Base-by-base conservation (phyloP, 140 eudicot genomes). In the Flaveria floridana region DNA sequence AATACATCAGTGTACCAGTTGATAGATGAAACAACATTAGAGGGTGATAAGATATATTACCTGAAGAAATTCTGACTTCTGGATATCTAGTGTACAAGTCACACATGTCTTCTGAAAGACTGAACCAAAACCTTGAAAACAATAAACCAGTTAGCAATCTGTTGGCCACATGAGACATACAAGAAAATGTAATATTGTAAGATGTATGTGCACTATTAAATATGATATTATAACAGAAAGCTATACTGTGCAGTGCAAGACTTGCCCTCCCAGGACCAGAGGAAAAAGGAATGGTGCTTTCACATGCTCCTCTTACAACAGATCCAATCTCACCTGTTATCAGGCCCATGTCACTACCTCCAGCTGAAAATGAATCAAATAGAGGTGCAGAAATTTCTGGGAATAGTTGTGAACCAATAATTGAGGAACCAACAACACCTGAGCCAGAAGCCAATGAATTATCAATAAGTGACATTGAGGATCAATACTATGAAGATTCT, bases 181-280 rank as follows among this genome's bases (percentile, higher is more conserved):
- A 30, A 64, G 14, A 15, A 65, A 15, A 37, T 65, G 16, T 59
- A 23, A 53, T 53, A 53, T 1, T 53, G 67, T 25, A 61, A 37
- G 3, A 37, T 65, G 5, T 16, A 65, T 34, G 26, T 63, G 46
- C n/a, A 8, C 21, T 15, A 25, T 13, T 10, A 74, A 61, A 62
- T 50, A 4, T 41, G 12, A 57, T 71, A 52, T 37, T 26, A 47
- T 51, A 55, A 50, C n/a, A 34, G 34, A 50, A 19, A 50, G 39
- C 20, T 65, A 6, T 78, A 68, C 68, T 20, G 16, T 76, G 80
- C 88, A 94, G 99, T 88, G 97, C 99, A 74, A 89, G 99, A 74
- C 89, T 89, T 79, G 85, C 96, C 67, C 96, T 95, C 56, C 97
- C 97, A 39, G 97, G 96, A 21, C 96, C 99, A 53, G 95, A 95